phyloP scores from a whole-genome alignment of 108 stramenopile species.

The Nitzschia putrida region DNA sequence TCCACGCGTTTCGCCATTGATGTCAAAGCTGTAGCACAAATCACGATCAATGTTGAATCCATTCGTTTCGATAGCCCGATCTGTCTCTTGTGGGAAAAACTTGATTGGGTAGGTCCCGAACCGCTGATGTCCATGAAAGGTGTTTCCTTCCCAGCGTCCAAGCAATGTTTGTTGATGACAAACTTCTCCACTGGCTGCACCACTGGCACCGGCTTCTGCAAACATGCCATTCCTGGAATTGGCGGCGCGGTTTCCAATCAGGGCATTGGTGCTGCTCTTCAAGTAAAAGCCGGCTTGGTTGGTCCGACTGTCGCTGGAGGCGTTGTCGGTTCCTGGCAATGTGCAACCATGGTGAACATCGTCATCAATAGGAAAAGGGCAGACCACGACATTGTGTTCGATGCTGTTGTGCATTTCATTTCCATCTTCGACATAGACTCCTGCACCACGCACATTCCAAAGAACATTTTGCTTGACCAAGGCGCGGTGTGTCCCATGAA shows the following conservation, averaged over 20 bases:
- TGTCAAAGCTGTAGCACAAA: constrained; percentile 46
- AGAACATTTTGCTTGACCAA: constrained; percentile 51
- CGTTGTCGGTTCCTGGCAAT: constrained; percentile 56
- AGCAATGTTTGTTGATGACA: constrained; percentile 34
- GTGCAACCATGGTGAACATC: constrained; percentile 50
- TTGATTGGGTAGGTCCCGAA: constrained; percentile 41
- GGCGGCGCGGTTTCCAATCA: constrained; percentile 55
- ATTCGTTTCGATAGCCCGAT: constrained; percentile 46
- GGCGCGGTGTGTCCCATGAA: constrained; percentile 57
- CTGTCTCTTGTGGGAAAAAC: constrained; percentile 53
- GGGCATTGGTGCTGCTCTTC: constrained; percentile 41
- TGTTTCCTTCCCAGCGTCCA: constrained; percentile 54
- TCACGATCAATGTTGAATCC: constrained; percentile 45
- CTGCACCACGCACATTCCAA: constrained; percentile 64
- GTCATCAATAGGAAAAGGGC: constrained; percentile 55
- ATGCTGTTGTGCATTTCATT: constrained; percentile 70
- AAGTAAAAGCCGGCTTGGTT: constrained; percentile 58
- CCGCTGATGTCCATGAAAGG: constrained; percentile 50
- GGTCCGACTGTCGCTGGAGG: constrained; percentile 43
- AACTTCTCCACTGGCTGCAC: constrained; percentile 43
- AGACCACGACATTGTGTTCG: constrained; percentile 56
- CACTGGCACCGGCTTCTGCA: constrained; percentile 40
- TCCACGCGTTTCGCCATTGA: constrained; percentile 44
- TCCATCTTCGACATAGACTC: constrained; percentile 66
- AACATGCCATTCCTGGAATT: constrained; percentile 67